Evolutionary conservation across 106 monocot species (phyloP).

Genomic region (Xerophyta viscosa): DNA sequence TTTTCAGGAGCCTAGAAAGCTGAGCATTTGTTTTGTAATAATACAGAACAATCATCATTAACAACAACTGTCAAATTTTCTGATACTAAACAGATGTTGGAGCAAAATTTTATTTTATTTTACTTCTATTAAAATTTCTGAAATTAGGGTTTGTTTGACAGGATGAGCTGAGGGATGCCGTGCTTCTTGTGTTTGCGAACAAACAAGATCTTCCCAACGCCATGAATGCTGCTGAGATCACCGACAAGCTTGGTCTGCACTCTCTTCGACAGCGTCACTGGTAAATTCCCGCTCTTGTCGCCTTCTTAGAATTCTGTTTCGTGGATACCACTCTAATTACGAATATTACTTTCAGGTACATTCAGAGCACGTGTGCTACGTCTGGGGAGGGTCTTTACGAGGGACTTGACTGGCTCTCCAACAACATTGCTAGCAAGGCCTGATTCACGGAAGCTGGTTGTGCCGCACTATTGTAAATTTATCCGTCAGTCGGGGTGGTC

Average conservation of each 20-base stretch:
- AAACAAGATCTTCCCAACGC: conserved; percentile 52
- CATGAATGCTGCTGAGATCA: conserved; percentile 53
- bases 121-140: too few relatives aligned
- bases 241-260: conserved; percentile 50
- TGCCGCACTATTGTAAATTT: too few relatives aligned
- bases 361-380: conserved; percentile 65
- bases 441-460: too few relatives aligned
- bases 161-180: conserved; percentile 54
- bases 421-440: conserved; percentile 63
- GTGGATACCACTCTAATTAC: neutral
- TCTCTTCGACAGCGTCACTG: conserved; percentile 49
- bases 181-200: conserved; percentile 47
- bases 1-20: too few relatives aligned
- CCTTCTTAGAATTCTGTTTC: neutral
- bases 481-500: too few relatives aligned
- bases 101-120: too few relatives aligned
- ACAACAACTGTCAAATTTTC: too few relatives aligned
- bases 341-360: conserved; percentile 27
- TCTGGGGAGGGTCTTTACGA: conserved; percentile 62
- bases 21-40: too few relatives aligned
- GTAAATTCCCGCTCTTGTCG: conserved; percentile 4
- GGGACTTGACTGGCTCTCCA: conserved; percentile 59
- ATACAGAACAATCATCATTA: too few relatives aligned
- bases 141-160: neutral
- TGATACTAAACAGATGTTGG: too few relatives aligned